Evolutionary conservation across 78 protist species (phyloP), one percentile per base, ranked within the genome.

Genomic region (Fonticula alba): DNA sequence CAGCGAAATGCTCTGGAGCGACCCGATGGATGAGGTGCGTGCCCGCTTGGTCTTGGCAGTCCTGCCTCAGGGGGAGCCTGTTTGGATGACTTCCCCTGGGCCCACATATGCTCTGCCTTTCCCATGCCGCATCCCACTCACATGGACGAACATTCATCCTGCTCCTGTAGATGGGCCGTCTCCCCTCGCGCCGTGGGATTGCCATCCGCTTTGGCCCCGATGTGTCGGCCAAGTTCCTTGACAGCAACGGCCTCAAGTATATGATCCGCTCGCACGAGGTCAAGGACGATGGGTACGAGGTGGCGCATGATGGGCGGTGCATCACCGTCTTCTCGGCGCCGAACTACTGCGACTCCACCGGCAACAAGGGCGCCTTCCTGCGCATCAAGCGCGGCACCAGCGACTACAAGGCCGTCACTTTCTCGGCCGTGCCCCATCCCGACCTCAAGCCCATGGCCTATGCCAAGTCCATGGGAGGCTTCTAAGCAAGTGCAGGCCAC

Each of bases 271-370:
- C 82, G 22, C 96, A 91, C 76, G 96, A 91, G 43, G 87, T 79
- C 47, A 86, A 83, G 64, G 88, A 78, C 46, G 58, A 66, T 6
- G 79, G 95, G 19, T 86, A 83, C 70, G 90, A 69, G 53, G 76
- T 78, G 17, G 77, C 72, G 65, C 81, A 76, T 41, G 79, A 77
- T 43, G 92, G 92, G 36, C 61, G 79, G 53, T 49, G 78, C 62
- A 81, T 91, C 63, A 91, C 96, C 38, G 64, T 91, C 36, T 91
- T 91, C 80, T 75, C 85, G 13, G 96, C 96, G 3, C 96, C 96
- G 24, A 91, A 91, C 58, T 91, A 91, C 66, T 91, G 96, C 63
- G 85, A 70, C 66, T 53, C 32, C 22, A 40, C 80, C 68, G 91
- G 91, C 65, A 89, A 89, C 75, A 82, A 85, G 69, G 95, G 90